These are phyloP conservation scores for Lodderomyces pseudojiufengensis DNA, from an alignment of 1,139 yeast species.

Conservation along the genomic window DNA sequence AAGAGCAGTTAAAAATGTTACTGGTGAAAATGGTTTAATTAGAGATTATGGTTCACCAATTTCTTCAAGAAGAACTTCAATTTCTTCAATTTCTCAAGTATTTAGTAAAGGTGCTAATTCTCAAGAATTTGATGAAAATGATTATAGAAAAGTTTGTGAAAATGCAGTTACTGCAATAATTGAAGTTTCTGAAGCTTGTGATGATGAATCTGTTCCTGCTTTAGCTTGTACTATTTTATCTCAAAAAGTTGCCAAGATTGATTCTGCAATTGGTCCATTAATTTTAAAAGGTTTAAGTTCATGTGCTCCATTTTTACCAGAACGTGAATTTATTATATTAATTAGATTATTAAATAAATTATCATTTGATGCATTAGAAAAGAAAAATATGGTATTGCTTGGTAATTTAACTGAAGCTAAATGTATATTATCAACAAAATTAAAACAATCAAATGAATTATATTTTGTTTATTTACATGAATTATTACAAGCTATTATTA, in stretches of 20 bases:
- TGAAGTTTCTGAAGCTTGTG: slow-evolving; percentile 64
- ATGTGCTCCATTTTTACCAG: slow-evolving; percentile 57
- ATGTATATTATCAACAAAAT: slow-evolving; percentile 47
- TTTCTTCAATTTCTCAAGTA: slow-evolving; percentile 15
- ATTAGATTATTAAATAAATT: slow-evolving; percentile 45
- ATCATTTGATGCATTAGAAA: slow-evolving; percentile 32
- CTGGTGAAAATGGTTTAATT: slow-evolving; percentile 7
- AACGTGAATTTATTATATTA: slow-evolving; percentile 54
- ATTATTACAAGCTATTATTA: slow-evolving; percentile 60
- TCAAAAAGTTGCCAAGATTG: slow-evolving; percentile 62
- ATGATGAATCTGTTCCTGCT: slow-evolving; percentile 74
- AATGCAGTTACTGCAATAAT: slow-evolving; percentile 73
- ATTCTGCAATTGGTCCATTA: slow-evolving; percentile 35
- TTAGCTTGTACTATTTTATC: slow-evolving; percentile 78
- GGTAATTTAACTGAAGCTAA: slow-evolving; percentile 46
- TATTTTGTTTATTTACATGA: slow-evolving; percentile 62
- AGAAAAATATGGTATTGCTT: slow-evolving; percentile 30
- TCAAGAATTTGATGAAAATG: slow-evolving; percentile 27
- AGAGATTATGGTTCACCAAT: slow-evolving; percentile 9
- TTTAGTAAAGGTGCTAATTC: slow-evolving; percentile 11
- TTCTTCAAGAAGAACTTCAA: slow-evolving; percentile 19
- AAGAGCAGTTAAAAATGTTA: slow-evolving; percentile 17
- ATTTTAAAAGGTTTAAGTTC: slow-evolving; percentile 55
- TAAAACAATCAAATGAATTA: slow-evolving; percentile 42
- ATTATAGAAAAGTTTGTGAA: slow-evolving; percentile 39